phyloP scores from a whole-genome alignment of 179 eudicot species.

The Gypsophila paniculata region DNA sequence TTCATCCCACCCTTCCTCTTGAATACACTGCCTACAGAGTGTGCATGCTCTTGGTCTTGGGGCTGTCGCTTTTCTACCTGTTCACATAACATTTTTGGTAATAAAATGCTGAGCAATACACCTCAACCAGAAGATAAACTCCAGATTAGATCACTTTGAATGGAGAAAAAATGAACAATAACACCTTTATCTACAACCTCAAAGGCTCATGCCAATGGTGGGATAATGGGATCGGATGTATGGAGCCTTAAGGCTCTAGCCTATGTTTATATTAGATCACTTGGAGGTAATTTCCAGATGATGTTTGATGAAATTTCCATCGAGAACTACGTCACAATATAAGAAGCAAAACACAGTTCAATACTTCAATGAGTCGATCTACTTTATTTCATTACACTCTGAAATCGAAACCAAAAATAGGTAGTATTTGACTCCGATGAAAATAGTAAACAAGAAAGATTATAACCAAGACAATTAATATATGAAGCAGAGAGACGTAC shows the following conservation, averaged over 20 bases:
- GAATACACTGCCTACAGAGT: slow-evolving; percentile 84
- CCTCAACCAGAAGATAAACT: background rate
- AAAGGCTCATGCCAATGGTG: too few species aligned
- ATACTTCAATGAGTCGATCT: background rate
- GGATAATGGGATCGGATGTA: too few species aligned
- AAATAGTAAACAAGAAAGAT: too few species aligned
- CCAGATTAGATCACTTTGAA: background rate
- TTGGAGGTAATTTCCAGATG: too few species aligned
- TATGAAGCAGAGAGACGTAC: slow-evolving; percentile 35
- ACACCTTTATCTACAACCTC: too few species aligned
- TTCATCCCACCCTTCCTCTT: slow-evolving; percentile 68
- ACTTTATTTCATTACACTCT: too few species aligned
- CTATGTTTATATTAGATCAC: too few species aligned
- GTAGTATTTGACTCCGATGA: too few species aligned
- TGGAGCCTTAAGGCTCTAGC: too few species aligned
- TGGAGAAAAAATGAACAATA: background rate
- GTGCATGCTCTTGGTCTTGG: slow-evolving; percentile 77
- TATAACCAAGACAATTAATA: too few species aligned
- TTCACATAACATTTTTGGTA: slow-evolving; percentile 7
- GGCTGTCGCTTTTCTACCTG: slow-evolving; percentile 66
- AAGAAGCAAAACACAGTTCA: background rate
- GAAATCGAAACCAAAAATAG: too few species aligned
- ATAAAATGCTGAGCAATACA: background rate
- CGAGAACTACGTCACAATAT: background rate
- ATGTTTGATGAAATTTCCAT: background rate